Evolutionary conservation across 1,284 basidiomycete genomes (phyloP).

Genomic region (Ustilago cynodontis): DNA sequence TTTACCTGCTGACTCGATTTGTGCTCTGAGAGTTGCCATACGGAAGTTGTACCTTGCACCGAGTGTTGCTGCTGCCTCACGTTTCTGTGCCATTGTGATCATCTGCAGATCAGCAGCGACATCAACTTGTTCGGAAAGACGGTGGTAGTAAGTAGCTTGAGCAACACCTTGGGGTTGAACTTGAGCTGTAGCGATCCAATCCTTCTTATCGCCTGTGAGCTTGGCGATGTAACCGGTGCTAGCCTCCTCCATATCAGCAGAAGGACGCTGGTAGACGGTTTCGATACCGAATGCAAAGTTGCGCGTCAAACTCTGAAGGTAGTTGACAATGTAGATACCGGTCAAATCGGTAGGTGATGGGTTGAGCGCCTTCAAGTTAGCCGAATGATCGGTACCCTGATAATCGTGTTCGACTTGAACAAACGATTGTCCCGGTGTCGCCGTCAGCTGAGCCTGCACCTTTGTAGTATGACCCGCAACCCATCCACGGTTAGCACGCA

Average conservation of each 20-base stretch:
- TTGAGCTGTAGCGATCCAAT: slow-evolving; percentile 86
- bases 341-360: slow-evolving; percentile 86
- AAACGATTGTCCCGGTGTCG: slow-evolving; percentile 55
- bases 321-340: slow-evolving; percentile 94
- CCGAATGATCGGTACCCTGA: slow-evolving; percentile 85
- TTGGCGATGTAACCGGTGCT: slow-evolving; percentile 89
- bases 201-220: slow-evolving; percentile 70
- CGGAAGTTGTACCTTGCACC: slow-evolving; percentile 97
- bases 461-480: slow-evolving; percentile 83
- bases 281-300: slow-evolving; percentile 91
- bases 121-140: slow-evolving; percentile 94
- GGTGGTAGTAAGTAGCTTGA: slow-evolving; percentile 96
- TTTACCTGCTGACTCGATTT: slow-evolving; percentile 74
- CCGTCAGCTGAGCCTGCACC: slow-evolving; percentile 84
- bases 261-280: slow-evolving; percentile 82
- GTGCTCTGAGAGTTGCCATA: slow-evolving; percentile 77
- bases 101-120: slow-evolving; percentile 95
- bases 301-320: slow-evolving; percentile 94
- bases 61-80: slow-evolving; percentile 91
- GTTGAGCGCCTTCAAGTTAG: slow-evolving; percentile 92
- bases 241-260: slow-evolving; percentile 75
- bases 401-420: slow-evolving; percentile 94
- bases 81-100: slow-evolving; percentile 75
- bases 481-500: slow-evolving; percentile 92
- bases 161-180: slow-evolving; percentile 84